Base-by-base conservation (phyloP, 1,284 basidiomycete species). In the Clitocybe nebularis region DNA sequence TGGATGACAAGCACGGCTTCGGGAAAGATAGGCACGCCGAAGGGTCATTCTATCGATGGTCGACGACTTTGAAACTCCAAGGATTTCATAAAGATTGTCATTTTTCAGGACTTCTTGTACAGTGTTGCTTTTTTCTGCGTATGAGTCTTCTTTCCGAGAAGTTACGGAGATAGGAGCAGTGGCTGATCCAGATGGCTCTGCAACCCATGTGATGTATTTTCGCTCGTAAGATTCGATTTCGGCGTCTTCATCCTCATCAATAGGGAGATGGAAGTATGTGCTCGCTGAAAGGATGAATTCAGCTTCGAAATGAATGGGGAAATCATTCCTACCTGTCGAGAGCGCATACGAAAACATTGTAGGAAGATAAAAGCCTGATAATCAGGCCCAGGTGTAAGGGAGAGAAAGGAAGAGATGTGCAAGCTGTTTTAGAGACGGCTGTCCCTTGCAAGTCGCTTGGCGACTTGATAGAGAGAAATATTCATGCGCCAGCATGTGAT, bases 1-100 rank as follows among this genome's bases (percentile, higher is more conserved):
- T 61, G 89, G 90, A 56, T 92, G 90, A 53, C 89, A 92, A 7
- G 78, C 73, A 54, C 74, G 76, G 58, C 86, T 90, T 32, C 88
- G 68, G 0, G 75, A 68, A 36, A 93, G 75, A 60, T 92, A 93
- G 14, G 85, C 89, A 26, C 87, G 69, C 26, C 90, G 67, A 20
- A 93, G 69, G 20, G 76, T 59, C 47, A 75, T 67, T 49, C 80
- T 82, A 56, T 92, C 86, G 33, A 79, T 63, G 26, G 63, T 63
- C 0, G 71, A 60, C 6, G 68, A 69, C 43, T 71, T 73, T 22
- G 69, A 56, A 8, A 90, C 61, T 6, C 84, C 87, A 5, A 93
- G 74, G 22, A 92, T 80, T 36, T 72, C 66, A 62, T 92, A 92
- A 24, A 92, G 72, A 55, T 78, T 69, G 52, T 89, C 77, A 43